Percentiles rank a stretch among this genome's conserved stretches.
Evolutionary conservation across 352 stramenopile species (phyloP).

Genomic region (Pythium sp.): DNA sequence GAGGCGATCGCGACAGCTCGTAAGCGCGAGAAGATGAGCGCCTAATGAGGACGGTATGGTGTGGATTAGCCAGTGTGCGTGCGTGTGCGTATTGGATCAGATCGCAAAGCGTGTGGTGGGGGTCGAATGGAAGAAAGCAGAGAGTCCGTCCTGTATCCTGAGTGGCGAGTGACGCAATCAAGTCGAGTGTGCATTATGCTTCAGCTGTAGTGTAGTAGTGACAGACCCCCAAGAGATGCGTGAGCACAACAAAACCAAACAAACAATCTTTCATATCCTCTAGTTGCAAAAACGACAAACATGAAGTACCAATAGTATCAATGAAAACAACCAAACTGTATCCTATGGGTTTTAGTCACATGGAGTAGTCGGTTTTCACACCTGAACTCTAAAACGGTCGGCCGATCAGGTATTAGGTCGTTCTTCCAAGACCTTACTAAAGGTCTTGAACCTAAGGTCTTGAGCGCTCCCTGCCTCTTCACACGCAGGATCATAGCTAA

Average conservation of each 20-base stretch:
- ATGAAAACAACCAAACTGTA: too few relatives aligned
- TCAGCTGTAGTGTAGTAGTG: not conserved
- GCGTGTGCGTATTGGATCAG: not conserved
- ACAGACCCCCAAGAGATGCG: not conserved
- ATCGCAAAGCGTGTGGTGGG: not conserved
- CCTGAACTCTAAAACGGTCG: too few relatives aligned
- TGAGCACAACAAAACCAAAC: not conserved
- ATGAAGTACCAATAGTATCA: not conserved
- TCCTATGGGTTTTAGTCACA: too few relatives aligned
- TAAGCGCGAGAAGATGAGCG: slow-evolving; percentile 8
- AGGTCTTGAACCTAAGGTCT: too few relatives aligned
- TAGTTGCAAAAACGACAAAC: not conserved
- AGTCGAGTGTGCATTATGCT: not conserved
- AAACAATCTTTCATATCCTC: not conserved
- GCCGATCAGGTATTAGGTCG: too few relatives aligned
- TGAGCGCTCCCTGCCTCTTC: too few relatives aligned
- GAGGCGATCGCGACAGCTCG: slow-evolving; percentile 46
- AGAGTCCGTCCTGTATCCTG: not conserved
- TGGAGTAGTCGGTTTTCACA: too few relatives aligned
- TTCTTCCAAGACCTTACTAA: too few relatives aligned
- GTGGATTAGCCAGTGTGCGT: not conserved
- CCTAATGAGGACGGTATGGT: not conserved
- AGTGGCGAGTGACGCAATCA: not conserved
- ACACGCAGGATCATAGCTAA: not conserved
- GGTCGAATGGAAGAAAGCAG: not conserved